Evolutionary conservation across 441 rosid species (phyloP).

Genomic region (Daphne laureola): DNA sequence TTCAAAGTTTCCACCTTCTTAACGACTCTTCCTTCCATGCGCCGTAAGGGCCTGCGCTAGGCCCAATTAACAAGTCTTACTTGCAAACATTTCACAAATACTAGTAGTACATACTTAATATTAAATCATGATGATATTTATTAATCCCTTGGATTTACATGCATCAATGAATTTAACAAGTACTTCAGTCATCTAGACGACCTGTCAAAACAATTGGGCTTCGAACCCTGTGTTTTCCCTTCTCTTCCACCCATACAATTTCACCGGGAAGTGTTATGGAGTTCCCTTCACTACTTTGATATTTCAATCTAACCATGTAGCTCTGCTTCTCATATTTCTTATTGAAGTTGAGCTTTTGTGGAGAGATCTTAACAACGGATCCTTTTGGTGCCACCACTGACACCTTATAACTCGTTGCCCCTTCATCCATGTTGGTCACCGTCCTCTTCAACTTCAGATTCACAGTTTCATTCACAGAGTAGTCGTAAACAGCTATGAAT

Average conservation of each 20-base stretch:
- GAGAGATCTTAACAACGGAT: slow-evolving; percentile 15
- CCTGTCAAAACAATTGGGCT: slow-evolving; percentile 31
- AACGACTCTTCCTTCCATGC: no score
- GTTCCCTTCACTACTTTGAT: neutral
- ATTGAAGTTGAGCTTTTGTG: slow-evolving; percentile 17
- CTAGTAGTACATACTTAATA: no score
- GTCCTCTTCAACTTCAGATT: slow-evolving; percentile 18
- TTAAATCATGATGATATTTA: no score
- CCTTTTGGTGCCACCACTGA: slow-evolving; percentile 15
- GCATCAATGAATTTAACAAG: no score
- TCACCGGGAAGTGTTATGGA: slow-evolving; percentile 23
- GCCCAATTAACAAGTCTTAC: no score
- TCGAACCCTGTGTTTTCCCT: slow-evolving; percentile 18
- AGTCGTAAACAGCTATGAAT: slow-evolving; percentile 20
- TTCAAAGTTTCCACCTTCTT: no score
- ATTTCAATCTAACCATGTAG: slow-evolving; percentile 12
- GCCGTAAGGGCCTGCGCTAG: no score
- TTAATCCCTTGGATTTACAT: no score
- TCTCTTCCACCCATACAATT: slow-evolving; percentile 24
- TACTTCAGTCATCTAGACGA: neutral
- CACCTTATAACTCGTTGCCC: slow-evolving; percentile 20
- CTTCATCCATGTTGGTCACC: slow-evolving; percentile 28
- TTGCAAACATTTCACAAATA: no score
- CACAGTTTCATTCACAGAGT: neutral
- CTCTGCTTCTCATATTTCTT: slow-evolving; percentile 22